Percentiles rank a stretch among this genome's conserved stretches.
These are phyloP conservation scores for Immersiporthe knoxdaviesiana DNA, from an alignment of 2,329 filamentous ascomycete genomes.

Conservation along the genomic window DNA sequence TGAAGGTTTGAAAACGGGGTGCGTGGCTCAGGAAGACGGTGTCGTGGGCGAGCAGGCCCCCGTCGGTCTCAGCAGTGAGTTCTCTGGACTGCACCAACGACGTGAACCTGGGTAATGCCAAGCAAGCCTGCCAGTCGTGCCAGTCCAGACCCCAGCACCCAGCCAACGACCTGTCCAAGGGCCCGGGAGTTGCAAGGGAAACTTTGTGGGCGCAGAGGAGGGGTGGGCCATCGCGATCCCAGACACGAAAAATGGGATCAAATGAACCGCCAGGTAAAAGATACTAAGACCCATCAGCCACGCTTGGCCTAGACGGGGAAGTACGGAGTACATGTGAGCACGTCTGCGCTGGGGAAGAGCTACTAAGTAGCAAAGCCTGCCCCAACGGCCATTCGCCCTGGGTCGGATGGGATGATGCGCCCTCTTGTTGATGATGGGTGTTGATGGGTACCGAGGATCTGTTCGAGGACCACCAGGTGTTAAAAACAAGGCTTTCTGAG, in stretches of 20 bases:
- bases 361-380: not conserved
- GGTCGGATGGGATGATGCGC: not conserved
- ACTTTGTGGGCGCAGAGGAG: conserved; percentile 15
- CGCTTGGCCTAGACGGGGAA: conserved; percentile 26
- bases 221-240: conserved; percentile 27
- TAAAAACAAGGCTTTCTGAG: not conserved
- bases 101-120: not conserved
- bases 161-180: conserved; percentile 11
- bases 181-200: conserved; percentile 16
- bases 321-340: conserved; percentile 22
- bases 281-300: conserved; percentile 13
- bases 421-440: no score
- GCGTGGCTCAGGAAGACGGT: conserved; percentile 1
- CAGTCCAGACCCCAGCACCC: conserved; percentile 1
- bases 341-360: conserved; percentile 9
- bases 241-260: conserved; percentile 17
- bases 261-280: conserved; percentile 24
- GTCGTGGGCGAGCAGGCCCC: conserved; percentile 15
- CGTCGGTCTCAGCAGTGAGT: conserved; percentile 22
- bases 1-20: conserved; percentile 11
- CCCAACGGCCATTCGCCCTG: not conserved
- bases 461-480: not conserved
- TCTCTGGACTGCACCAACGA: conserved; percentile 14
- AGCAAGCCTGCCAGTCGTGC: not conserved
- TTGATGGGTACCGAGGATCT: not conserved